These are phyloP conservation scores for Eimeria maxima DNA, from an alignment of 169 alveolate genomes.

Conservation along the genomic window DNA sequence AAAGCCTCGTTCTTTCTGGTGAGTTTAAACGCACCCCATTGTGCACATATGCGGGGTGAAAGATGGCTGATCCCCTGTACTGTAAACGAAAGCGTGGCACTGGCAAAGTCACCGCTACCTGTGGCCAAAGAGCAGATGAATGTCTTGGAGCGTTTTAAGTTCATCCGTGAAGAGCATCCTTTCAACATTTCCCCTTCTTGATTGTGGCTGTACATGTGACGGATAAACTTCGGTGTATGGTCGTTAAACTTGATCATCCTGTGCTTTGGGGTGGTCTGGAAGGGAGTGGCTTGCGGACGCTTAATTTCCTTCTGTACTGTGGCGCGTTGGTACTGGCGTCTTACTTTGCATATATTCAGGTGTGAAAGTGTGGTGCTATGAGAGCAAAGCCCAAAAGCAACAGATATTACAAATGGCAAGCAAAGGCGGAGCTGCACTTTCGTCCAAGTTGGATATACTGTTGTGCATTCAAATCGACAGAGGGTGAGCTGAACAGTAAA, in stretches of 20 bases:
- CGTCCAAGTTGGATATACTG: slow-evolving; percentile 46
- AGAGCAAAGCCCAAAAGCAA: slow-evolving; percentile 70
- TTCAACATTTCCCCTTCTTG: neutral
- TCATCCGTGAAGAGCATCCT: neutral
- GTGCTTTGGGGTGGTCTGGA: neutral
- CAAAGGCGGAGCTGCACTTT: slow-evolving; percentile 15
- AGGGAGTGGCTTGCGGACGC: too few relatives aligned
- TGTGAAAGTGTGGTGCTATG: slow-evolving; percentile 83
- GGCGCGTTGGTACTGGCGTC: neutral
- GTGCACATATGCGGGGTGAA: neutral
- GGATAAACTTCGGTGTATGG: neutral
- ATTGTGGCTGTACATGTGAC: neutral
- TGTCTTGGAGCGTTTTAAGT: neutral
- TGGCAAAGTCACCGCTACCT: neutral
- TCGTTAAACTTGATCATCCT: neutral
- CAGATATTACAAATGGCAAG: slow-evolving; percentile 58
- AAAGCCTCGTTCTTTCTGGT: slow-evolving; percentile 73
- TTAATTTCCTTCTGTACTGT: too few relatives aligned
- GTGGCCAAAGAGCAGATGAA: neutral
- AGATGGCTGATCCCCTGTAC: neutral
- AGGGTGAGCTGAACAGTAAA: slow-evolving; percentile 65
- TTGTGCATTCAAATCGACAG: slow-evolving; percentile 79
- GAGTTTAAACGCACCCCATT: neutral
- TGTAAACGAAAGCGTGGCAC: too few relatives aligned
- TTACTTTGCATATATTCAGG: slow-evolving; percentile 48